A percentile compares a stretch with the other conserved stretches of the same genome.
These are phyloP conservation scores for Aureobasidium sp. DNA, from an alignment of 2,329 filamentous ascomycete genomes.

Conservation along the genomic window DNA sequence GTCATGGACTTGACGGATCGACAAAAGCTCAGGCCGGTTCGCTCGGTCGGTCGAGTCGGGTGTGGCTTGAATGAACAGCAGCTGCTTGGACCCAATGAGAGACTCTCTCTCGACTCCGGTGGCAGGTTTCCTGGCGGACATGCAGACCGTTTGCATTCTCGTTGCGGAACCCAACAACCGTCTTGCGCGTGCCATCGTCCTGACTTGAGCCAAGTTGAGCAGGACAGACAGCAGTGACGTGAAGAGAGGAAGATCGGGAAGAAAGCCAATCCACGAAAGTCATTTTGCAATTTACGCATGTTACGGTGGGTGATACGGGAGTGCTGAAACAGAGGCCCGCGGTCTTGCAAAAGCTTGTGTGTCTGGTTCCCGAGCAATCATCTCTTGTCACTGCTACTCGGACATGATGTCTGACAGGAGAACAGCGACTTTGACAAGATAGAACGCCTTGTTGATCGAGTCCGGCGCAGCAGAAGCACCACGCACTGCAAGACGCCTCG, in stretches of 20 bases:
- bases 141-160: neutral
- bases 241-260: neutral
- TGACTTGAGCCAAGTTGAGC: neutral
- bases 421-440: neutral
- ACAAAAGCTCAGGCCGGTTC: neutral
- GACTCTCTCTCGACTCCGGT: neutral
- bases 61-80: neutral
- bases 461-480: neutral
- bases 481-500: neutral
- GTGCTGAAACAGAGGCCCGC: neutral
- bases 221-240: neutral
- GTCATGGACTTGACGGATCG: neutral
- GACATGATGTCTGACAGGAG: neutral
- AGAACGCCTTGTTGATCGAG: neutral
- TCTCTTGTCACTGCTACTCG: neutral
- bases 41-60: neutral
- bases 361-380: neutral
- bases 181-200: neutral
- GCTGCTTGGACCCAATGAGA: neutral
- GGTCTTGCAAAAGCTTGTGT: conserved; percentile 6
- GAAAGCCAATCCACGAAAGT: neutral
- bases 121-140: neutral
- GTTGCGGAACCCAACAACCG: neutral
- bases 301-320: neutral
- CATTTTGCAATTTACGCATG: neutral